phyloP scores from a whole-genome alignment of 1,284 basidiomycete genomes.

The Ustilago bromivora region DNA sequence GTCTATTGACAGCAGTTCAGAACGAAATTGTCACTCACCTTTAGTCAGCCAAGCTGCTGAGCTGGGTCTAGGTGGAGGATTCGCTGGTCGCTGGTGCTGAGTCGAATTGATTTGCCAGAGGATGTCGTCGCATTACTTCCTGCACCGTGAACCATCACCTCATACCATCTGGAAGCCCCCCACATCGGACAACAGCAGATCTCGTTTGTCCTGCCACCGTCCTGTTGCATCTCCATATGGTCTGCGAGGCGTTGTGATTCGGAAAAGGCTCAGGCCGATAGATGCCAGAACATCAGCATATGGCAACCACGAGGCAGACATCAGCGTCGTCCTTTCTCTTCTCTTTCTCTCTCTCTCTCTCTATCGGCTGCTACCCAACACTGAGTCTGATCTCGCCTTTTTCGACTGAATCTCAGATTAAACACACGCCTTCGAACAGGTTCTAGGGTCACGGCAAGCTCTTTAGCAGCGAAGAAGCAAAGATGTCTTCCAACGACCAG shows the following conservation, averaged over 20 bases:
- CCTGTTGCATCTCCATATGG: not conserved
- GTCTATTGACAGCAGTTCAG: too few species aligned
- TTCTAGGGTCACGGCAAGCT: not conserved
- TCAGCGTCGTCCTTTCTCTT: not conserved
- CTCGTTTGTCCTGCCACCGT: not conserved
- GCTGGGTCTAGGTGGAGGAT: not conserved
- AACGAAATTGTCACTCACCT: not conserved
- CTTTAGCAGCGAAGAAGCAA: not conserved
- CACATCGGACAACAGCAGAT: not conserved
- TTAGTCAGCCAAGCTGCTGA: too few species aligned
- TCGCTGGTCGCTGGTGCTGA: not conserved
- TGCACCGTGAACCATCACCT: not conserved
- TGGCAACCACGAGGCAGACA: not conserved
- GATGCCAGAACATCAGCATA: not conserved
- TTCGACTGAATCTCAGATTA: not conserved
- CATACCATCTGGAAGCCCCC: not conserved
- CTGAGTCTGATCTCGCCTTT: not conserved
- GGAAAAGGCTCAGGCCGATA: not conserved
- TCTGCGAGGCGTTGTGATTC: not conserved
- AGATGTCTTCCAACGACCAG: slow-evolving; percentile 29
- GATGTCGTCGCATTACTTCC: not conserved
- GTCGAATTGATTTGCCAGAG: not conserved
- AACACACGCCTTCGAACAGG: not conserved
- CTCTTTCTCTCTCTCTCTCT: not conserved
- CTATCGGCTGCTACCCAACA: not conserved